These are phyloP conservation scores for Penicillium alfredii DNA, from an alignment of 495 filamentous ascomycete genomes.

Conservation along the genomic window DNA sequence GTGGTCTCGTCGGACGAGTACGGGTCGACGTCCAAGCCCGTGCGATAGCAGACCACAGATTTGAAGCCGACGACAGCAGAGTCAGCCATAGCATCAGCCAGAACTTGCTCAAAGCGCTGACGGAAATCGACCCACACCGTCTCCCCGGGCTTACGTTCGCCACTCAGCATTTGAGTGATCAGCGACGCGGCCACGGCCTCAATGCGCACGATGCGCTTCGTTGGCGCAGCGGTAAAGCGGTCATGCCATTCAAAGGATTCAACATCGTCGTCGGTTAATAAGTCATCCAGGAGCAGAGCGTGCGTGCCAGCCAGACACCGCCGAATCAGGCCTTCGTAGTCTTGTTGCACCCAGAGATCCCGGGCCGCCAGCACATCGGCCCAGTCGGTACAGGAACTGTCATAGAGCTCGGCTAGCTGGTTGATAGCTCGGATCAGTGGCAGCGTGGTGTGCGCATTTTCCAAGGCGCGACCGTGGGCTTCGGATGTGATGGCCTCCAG, in stretches of 20 bases:
- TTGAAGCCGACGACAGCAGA: conserved; percentile 77
- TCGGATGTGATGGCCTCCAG: conserved; percentile 64
- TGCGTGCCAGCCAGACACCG: conserved; percentile 71
- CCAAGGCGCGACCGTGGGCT: conserved; percentile 62
- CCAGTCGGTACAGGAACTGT: conserved; percentile 51
- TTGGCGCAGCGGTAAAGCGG: conserved; percentile 52
- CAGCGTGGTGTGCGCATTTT: conserved; percentile 53
- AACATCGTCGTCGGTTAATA: conserved; percentile 54
- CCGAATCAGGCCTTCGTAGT: conserved; percentile 53
- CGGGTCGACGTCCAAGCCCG: conserved; percentile 52
- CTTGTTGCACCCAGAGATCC: conserved; percentile 45
- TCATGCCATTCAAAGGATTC: conserved; percentile 66
- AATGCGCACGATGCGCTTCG: conserved; percentile 77
- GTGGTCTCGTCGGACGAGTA: conserved; percentile 23
- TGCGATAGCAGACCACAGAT: conserved; percentile 77
- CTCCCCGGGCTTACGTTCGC: conserved; percentile 16
- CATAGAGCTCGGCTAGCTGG: conserved; percentile 60
- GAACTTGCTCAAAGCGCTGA: conserved; percentile 39
- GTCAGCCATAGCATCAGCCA: conserved; percentile 52
- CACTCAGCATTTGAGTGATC: conserved; percentile 41
- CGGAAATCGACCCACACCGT: conserved; percentile 37
- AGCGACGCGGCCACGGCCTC: conserved; percentile 67
- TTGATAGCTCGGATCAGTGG: conserved; percentile 64
- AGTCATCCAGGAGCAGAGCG: conserved; percentile 73
- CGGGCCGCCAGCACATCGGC: conserved; percentile 58